Evolutionary conservation across 768 basidiomycete genomes (phyloP), one percentile per base, ranked within the genome.

Genomic region (Hypsizygus marmoreus): DNA sequence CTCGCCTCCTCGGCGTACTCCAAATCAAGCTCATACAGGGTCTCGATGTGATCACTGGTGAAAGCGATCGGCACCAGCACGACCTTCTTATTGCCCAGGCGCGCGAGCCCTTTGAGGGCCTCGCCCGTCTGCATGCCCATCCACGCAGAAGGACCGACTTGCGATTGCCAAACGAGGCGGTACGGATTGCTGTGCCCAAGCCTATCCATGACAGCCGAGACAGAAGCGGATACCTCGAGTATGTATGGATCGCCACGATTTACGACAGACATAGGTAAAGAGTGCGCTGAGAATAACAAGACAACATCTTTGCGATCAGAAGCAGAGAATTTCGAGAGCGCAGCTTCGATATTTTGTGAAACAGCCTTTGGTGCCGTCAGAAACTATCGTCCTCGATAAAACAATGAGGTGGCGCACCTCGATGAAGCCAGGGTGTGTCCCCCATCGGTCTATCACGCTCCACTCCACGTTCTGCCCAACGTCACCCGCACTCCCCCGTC

Each of bases 391-490:
- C n/a, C n/a, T n/a, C n/a, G n/a, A n/a, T n/a, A n/a, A n/a, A n/a
- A 31, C 43, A 31, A 40, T 8, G 32, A 42, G 14, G 35, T 39
- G 32, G 65, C 80, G 39, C 60, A 93, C 95, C 76, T 98, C 92
- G 49, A 99, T 79, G 59, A 98, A 89, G 4, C 97, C 97, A 4
- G 87, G 77, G 64, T 99, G 91, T 8, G 91, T 92, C 7, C 93
- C 94, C 97, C 97, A 99, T 20, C 97, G 81, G 70, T 99, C 97
- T 60, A 99, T 88, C 5, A 98, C 94, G 62, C 91, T 95, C 97
- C 97, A 99, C 59, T 92, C 80, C 17, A 99, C 77, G 55, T 69
- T 72, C 37, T 74, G 73, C 39, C 77, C 86, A 54, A 75, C 68
- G 42, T 80, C 84, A 22, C 84, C 86, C 28, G 72, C 69, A 57